A percentile compares a stretch with the other conserved stretches of the same genome.
Conservation (phyloP, 2,329 filamentous ascomycete species). For the Diaporthe amygdali region DNA sequence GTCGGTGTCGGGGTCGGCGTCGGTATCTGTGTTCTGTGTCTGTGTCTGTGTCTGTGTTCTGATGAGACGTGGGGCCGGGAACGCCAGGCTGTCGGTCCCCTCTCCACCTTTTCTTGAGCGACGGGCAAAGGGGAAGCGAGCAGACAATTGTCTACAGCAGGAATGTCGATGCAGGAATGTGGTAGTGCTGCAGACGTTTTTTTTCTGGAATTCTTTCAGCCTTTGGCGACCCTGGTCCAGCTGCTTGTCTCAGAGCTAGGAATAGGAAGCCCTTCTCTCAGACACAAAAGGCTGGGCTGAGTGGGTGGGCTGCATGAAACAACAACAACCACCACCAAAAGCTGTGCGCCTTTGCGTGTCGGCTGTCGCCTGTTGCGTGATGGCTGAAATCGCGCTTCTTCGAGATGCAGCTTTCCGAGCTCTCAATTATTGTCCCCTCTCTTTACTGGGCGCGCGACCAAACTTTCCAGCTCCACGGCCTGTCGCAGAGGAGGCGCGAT, state of each 20-base stretch:
- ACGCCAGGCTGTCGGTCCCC: slow-evolving; percentile 4
- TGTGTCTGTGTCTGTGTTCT: slow-evolving; percentile 10
- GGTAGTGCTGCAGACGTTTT: neutral
- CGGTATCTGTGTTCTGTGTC: slow-evolving; percentile 4
- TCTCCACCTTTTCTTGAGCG: slow-evolving; percentile 5
- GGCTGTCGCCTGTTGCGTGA: neutral
- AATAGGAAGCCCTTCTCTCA: neutral
- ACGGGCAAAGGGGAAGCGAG: neutral
- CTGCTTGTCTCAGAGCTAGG: slow-evolving; percentile 18
- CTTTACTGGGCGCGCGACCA: neutral
- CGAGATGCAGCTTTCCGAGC: slow-evolving; percentile 7
- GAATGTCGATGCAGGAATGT: neutral
- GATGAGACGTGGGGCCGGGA: slow-evolving; percentile 16
- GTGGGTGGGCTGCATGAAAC: slow-evolving; percentile 24
- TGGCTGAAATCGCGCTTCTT: neutral
- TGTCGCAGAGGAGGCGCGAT: neutral
- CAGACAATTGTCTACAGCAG: neutral
- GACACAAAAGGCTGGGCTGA: neutral
- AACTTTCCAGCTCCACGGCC: neutral
- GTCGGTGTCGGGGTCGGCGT: neutral
- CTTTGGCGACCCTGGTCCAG: neutral
- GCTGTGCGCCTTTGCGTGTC: slow-evolving; percentile 15
- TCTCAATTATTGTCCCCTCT: neutral
- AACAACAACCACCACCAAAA: neutral
- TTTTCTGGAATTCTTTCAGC: neutral